Conservation (phyloP, 768 basidiomycete genomes). For the Rickenella mellea region DNA sequence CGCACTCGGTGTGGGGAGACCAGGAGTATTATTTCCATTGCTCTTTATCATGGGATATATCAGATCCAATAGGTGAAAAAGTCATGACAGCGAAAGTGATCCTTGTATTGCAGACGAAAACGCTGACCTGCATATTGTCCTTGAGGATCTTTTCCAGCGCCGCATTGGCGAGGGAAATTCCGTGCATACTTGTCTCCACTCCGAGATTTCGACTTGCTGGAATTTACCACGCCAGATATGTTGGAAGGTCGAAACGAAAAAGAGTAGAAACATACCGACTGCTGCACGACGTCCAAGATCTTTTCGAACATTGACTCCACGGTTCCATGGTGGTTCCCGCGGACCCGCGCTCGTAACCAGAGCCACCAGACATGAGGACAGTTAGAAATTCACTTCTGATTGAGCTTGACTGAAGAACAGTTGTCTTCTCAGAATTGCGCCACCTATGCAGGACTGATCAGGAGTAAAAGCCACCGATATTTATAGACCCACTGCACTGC, state of each 20-base stretch:
- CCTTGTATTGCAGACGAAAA: no score
- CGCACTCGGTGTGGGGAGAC: constrained; percentile 67
- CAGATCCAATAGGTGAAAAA: no score
- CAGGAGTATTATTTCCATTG: constrained; percentile 28
- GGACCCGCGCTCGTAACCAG: no score
- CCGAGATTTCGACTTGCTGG: constrained; percentile 63
- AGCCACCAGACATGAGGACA: no score
- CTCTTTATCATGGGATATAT: background rate
- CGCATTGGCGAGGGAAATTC: constrained; percentile 67
- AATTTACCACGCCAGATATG: background rate
- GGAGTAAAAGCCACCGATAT: no score
- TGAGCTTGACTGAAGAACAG: no score
- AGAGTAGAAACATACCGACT: constrained; percentile 47
- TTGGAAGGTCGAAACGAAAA: background rate
- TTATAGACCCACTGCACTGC: no score
- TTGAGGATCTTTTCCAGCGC: constrained; percentile 69
- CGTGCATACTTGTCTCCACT: constrained; percentile 67
- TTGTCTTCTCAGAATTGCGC: no score
- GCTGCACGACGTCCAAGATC: constrained; percentile 66
- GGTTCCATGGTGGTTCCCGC: no score
- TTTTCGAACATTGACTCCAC: constrained; percentile 62
- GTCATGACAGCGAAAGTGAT: constrained; percentile 11
- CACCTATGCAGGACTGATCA: no score
- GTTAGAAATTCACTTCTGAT: no score
- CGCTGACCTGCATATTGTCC: constrained; percentile 53